Evolutionary conservation across 1,139 yeast species (phyloP).

Genomic region (Candida tropicalis): DNA sequence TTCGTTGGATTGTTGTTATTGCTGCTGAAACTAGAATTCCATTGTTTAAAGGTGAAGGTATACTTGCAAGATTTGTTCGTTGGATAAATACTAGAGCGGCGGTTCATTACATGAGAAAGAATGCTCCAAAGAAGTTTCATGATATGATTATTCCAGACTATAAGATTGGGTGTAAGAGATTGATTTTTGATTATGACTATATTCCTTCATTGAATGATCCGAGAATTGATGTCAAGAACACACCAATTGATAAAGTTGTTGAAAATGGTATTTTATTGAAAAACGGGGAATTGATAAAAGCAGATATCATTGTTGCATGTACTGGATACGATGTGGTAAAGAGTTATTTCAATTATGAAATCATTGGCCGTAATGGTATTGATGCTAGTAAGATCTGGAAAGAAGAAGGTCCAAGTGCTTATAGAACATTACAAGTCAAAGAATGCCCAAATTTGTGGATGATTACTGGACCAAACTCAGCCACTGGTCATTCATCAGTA

Average conservation of each 20-base stretch:
- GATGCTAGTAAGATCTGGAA: conserved; percentile 28
- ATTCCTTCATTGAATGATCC: conserved; percentile 37
- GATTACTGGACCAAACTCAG: conserved; percentile 47
- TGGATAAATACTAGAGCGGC: conserved; percentile 25
- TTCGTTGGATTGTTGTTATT: conserved; percentile 31
- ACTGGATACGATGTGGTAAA: conserved; percentile 39
- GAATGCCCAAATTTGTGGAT: conserved; percentile 40
- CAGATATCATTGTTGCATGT: conserved; percentile 48
- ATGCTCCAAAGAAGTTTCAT: conserved; percentile 39
- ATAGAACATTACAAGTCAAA: conserved; percentile 36
- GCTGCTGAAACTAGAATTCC: conserved; percentile 41
- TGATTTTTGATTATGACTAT: conserved; percentile 42
- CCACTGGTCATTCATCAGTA: conserved; percentile 49
- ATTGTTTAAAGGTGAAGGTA: conserved; percentile 35
- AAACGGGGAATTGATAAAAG: conserved; percentile 32
- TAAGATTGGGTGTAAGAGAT: conserved; percentile 47
- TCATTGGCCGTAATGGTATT: conserved; percentile 32
- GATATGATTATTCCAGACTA: conserved; percentile 37
- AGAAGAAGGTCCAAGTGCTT: conserved; percentile 37
- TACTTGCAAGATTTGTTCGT: conserved; percentile 30
- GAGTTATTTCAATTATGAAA: conserved; percentile 23
- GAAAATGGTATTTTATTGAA: conserved; percentile 33
- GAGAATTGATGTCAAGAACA: conserved; percentile 29
- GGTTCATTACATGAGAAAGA: conserved; percentile 29
- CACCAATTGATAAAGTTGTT: conserved; percentile 29